These are phyloP conservation scores for Rhodomyrtus tomentosa DNA, from an alignment of 345 rosid species.

Conservation along the genomic window DNA sequence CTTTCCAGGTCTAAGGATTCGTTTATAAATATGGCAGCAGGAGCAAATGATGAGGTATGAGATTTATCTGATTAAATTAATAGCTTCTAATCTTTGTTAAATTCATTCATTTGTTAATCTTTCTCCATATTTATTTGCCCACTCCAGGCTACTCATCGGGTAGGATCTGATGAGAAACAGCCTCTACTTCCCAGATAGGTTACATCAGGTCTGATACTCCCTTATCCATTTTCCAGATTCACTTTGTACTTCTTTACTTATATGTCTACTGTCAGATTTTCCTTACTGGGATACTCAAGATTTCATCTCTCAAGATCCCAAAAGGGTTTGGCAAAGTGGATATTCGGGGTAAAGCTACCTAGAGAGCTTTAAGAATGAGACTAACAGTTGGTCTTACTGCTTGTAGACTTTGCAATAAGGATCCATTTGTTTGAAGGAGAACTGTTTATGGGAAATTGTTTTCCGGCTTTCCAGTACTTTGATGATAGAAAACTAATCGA, in stretches of 20 bases:
- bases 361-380: neutral
- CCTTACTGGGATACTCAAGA: neutral
- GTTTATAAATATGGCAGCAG: slow-evolving; percentile 15
- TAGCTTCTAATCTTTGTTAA: neutral
- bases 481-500: neutral
- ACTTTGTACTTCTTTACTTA: neutral
- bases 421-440: neutral
- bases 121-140: neutral
- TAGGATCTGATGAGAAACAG: slow-evolving; percentile 9
- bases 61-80: neutral
- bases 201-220: neutral
- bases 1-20: slow-evolving; percentile 12
- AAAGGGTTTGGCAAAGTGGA: neutral
- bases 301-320: neutral
- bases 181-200: slow-evolving; percentile 19
- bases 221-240: neutral
- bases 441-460: neutral
- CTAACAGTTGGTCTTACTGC: neutral
- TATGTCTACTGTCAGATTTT: neutral
- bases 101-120: neutral
- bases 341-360: neutral
- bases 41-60: slow-evolving; percentile 19
- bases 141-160: slow-evolving; percentile 12
- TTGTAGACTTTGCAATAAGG: neutral
- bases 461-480: neutral